Evolutionary conservation across 129 eudicot species (phyloP), one percentile per base, ranked within the genome.

Genomic region (Glebionis coronaria): DNA sequence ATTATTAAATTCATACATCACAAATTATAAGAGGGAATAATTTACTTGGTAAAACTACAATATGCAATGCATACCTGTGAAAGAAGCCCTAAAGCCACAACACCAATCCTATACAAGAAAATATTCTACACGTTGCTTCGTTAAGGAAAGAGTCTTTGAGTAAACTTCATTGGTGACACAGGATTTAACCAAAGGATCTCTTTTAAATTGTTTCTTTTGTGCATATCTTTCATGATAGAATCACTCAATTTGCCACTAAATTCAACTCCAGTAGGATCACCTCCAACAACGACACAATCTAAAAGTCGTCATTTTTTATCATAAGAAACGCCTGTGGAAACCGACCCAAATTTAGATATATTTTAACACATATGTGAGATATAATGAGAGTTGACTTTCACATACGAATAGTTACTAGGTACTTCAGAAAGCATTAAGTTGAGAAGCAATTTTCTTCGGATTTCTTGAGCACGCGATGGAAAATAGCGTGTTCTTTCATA

Each of bases 191-290:
- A n/a, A n/a, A n/a, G n/a, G n/a, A n/a, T n/a, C n/a, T n/a, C n/a
- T n/a, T n/a, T n/a, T n/a, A n/a, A n/a, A n/a, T n/a, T n/a, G n/a
- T n/a, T n/a, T 84, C 92, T 81, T 81, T 93, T 82, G 58, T 69
- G 92, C 61, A 93, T 95, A 73, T 93, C 99, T 71, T 42, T 88
- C 88, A 70, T 78, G n/a, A 93, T 93, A 71, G 89, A 93, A 76
- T 93, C 99, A 81, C 99, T 93, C 46, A 89, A 94, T 69, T 93
- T 97, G 5, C 99, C 99, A 52, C 99, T 93, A 61, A 93, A 93
- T 80, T 93, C 99, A 47, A 93, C 99, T 57, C 99, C 99, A 7
- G 99, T 93, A 4, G 99, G 97, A 67, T 97, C 97, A 45, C 99
- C 99, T 63, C 99, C 99, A 20, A 93, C 97, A 56, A 93, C 97